These are phyloP conservation scores for Chalciporus sp. DNA, from an alignment of 1,284 basidiomycete genomes.

Conservation along the genomic window DNA sequence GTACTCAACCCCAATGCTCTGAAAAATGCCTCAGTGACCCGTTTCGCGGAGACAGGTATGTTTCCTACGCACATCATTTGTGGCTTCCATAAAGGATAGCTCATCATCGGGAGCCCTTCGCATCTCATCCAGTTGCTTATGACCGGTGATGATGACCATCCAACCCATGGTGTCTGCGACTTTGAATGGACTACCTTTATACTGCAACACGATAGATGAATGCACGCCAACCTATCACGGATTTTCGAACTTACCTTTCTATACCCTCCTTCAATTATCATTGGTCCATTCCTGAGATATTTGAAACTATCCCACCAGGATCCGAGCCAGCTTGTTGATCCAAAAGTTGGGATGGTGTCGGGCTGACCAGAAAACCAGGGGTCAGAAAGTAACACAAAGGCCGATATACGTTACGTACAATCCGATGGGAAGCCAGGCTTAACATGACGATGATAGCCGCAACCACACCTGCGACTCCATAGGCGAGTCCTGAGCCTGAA, in stretches of 20 bases:
- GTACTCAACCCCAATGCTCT: conserved; percentile 25
- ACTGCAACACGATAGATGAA: conserved; percentile 23
- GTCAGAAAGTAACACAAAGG: too few species aligned
- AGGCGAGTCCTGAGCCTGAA: conserved; percentile 21
- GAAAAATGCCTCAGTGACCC: too few species aligned
- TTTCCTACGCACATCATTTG: conserved; percentile 33
- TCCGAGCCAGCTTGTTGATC: conserved; percentile 9
- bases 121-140: conserved; percentile 43
- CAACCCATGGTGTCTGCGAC: conserved; percentile 40
- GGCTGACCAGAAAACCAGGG: conserved; percentile 5
- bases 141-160: conserved; percentile 41
- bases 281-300: neutral
- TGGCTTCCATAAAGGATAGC: conserved; percentile 38
- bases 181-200: conserved; percentile 42
- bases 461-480: neutral
- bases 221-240: neutral
- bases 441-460: neutral
- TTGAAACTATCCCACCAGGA: neutral
- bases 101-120: conserved; percentile 40
- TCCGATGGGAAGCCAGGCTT: neutral
- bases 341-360: conserved; percentile 18
- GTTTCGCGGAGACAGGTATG: too few species aligned
- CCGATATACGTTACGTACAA: too few species aligned
- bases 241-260: conserved; percentile 1
- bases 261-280: neutral